phyloP scores from a whole-genome alignment of 1,284 basidiomycete genomes.

The Fomitopsis schrenkii region DNA sequence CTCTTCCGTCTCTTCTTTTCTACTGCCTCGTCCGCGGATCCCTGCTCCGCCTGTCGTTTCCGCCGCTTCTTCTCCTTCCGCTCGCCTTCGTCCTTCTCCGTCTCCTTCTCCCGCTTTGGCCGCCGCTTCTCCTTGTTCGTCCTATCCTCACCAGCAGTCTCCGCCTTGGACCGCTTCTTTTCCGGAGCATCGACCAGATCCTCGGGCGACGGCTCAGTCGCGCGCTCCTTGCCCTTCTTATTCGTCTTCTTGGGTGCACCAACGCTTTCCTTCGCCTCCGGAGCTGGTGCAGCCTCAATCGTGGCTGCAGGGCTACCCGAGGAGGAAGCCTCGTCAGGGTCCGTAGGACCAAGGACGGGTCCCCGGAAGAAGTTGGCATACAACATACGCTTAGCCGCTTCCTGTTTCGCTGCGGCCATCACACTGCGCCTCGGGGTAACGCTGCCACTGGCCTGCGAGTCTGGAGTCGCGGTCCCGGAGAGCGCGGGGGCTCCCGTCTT shows the following conservation, averaged over 20 bases:
- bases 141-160: constrained; percentile 10
- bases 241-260: constrained; percentile 10
- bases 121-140: constrained; percentile 12
- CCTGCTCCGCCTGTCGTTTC: constrained; percentile 12
- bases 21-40: constrained; percentile 1
- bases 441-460: constrained; percentile 24
- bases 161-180: constrained; percentile 13
- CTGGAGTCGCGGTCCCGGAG: constrained; percentile 44
- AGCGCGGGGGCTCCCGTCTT: constrained; percentile 41
- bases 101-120: constrained; percentile 12
- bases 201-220: not conserved
- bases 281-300: not conserved
- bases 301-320: not conserved
- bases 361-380: constrained; percentile 84
- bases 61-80: constrained; percentile 12
- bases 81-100: constrained; percentile 3
- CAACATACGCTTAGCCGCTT: constrained; percentile 68
- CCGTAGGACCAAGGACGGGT: constrained; percentile 51
- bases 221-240: constrained; percentile 6
- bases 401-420: constrained; percentile 66
- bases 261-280: not conserved
- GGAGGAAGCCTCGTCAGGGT: constrained; percentile 12
- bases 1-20: constrained; percentile 2
- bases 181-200: not conserved
- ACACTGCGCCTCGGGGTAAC: constrained; percentile 43